A percentile compares a stretch with the other conserved stretches of the same genome.
These are phyloP conservation scores for Exophiala mesophila DNA, from an alignment of 2,329 filamentous ascomycete genomes.

Conservation along the genomic window DNA sequence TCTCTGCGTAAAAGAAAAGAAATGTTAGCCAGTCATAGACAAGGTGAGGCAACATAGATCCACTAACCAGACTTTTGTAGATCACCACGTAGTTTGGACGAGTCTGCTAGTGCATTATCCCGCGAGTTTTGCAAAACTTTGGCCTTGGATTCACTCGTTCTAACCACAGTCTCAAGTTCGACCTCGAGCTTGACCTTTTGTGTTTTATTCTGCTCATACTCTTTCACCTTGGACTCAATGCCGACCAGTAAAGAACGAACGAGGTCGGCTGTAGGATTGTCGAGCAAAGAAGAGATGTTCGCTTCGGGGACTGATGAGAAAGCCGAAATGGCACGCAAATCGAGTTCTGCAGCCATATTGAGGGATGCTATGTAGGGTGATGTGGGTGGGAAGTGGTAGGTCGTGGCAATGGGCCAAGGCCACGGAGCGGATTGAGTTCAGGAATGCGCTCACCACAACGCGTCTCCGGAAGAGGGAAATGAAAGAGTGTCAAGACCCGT, in stretches of 20 bases:
- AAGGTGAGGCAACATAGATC: no score
- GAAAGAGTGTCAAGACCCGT: background rate
- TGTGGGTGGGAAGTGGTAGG: background rate
- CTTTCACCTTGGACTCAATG: constrained; percentile 72
- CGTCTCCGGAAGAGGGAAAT: background rate
- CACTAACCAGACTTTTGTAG: constrained; percentile 81
- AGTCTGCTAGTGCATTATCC: constrained; percentile 77
- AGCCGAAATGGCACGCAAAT: constrained; percentile 55
- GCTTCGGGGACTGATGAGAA: constrained; percentile 55
- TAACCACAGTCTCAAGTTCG: constrained; percentile 84
- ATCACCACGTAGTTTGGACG: constrained; percentile 74
- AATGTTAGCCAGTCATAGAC: no score
- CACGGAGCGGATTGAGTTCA: background rate
- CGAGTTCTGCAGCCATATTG: constrained; percentile 54
- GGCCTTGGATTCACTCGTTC: constrained; percentile 74
- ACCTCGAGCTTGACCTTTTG: constrained; percentile 88
- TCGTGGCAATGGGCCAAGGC: background rate
- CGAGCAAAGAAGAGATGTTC: constrained; percentile 51
- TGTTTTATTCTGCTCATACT: constrained; percentile 74
- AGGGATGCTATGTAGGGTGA: background rate
- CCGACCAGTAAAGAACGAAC: constrained; percentile 69
- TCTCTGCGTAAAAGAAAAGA: constrained; percentile 56
- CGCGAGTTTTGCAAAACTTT: constrained; percentile 75
- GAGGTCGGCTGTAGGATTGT: constrained; percentile 67
- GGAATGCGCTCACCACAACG: background rate